Evolutionary conservation across 495 filamentous ascomycete species (phyloP).

Genomic region (Pseudoneurospora amorphoporcata): DNA sequence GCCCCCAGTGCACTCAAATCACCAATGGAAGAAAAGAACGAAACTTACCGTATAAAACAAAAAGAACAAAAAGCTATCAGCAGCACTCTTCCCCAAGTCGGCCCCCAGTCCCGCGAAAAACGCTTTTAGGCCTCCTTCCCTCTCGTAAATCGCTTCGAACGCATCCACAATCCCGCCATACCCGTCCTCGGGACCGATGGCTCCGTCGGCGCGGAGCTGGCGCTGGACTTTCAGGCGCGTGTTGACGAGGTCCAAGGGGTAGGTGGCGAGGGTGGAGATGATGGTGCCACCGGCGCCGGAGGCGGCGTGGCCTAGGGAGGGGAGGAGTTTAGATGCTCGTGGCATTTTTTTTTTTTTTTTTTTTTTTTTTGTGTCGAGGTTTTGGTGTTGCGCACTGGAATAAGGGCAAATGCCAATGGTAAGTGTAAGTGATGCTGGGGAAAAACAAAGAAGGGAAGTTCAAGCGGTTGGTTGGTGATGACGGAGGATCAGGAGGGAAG

Average conservation of each 20-base stretch:
- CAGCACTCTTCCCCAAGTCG: slow-evolving; percentile 63
- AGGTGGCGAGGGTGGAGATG: slow-evolving; percentile 67
- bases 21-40: too few species aligned
- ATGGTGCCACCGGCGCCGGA: slow-evolving; percentile 72
- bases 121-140: slow-evolving; percentile 56
- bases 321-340: slow-evolving; percentile 38
- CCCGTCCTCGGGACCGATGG: slow-evolving; percentile 23
- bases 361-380: not conserved
- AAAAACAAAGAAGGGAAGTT: not conserved
- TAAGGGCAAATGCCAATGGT: not conserved
- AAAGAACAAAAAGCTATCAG: slow-evolving; percentile 78
- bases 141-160: slow-evolving; percentile 57
- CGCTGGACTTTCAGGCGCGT: slow-evolving; percentile 77
- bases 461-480: not conserved
- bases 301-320: slow-evolving; percentile 77
- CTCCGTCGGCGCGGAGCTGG: slow-evolving; percentile 37
- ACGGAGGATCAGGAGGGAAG: not conserved
- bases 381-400: not conserved
- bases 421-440: not conserved
- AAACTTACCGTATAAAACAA: slow-evolving; percentile 52
- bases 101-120: slow-evolving; percentile 67
- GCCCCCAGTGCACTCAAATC: not conserved
- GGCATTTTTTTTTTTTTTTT: slow-evolving; percentile 15
- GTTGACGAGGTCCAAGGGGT: slow-evolving; percentile 78
- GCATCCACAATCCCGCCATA: slow-evolving; percentile 59